phyloP scores from a whole-genome alignment of 2,329 filamentous ascomycete species.

The Xylaria arbuscula region DNA sequence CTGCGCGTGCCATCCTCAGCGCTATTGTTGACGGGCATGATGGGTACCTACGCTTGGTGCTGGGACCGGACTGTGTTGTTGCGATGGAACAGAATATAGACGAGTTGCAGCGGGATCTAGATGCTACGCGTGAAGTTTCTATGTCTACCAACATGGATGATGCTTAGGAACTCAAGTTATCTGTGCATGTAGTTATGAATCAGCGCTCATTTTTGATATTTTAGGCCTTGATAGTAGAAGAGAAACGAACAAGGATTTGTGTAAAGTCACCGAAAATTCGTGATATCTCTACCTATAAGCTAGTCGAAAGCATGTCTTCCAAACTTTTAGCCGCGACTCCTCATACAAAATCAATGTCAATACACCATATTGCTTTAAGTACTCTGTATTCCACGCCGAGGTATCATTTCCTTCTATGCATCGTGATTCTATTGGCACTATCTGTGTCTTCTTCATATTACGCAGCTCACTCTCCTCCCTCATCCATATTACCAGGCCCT shows the following conservation, averaged over 20 bases:
- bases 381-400: background rate
- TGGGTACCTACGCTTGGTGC: too few species aligned
- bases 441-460: background rate
- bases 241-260: background rate
- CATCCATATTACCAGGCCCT: slow-evolving; percentile 73
- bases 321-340: background rate
- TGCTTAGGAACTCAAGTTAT: too few species aligned
- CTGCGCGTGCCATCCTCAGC: too few species aligned
- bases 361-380: background rate
- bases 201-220: background rate
- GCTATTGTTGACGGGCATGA: too few species aligned
- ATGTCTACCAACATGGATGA: too few species aligned
- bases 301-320: background rate
- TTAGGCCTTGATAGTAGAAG: background rate
- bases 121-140: too few species aligned
- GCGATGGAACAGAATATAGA: too few species aligned
- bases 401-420: slow-evolving; percentile 17
- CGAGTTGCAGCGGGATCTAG: too few species aligned
- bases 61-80: too few species aligned
- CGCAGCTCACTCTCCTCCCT: slow-evolving; percentile 39
- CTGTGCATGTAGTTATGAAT: too few species aligned
- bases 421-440: background rate
- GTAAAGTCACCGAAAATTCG: background rate
- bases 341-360: background rate
- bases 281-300: background rate